Percentiles rank a stretch among this genome's conserved stretches.
Evolutionary conservation across 116 monocot genomes (phyloP).

Genomic region (Thalassia testudinum): DNA sequence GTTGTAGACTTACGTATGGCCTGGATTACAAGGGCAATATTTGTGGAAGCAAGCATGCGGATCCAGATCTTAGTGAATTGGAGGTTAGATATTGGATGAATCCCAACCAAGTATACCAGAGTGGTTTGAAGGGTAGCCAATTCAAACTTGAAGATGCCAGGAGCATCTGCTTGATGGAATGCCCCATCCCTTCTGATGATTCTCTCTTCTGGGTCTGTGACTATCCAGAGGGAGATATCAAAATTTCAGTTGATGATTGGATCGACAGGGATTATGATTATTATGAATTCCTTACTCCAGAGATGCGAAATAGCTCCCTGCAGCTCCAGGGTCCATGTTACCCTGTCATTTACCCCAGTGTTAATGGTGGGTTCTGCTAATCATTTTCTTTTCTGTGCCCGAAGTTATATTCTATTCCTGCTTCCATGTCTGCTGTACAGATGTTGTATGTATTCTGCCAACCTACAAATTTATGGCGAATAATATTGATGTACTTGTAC

Average conservation of each 20-base stretch:
- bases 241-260: constrained; percentile 82
- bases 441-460: too few species aligned
- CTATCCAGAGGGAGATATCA: constrained; percentile 96
- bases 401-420: too few species aligned
- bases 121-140: constrained; percentile 52
- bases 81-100: constrained; percentile 94
- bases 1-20: constrained; percentile 77
- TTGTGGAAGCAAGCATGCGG: constrained; percentile 60
- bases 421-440: too few species aligned
- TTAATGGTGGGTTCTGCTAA: constrained; percentile 54
- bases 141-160: constrained; percentile 66
- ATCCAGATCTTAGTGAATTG: constrained; percentile 78
- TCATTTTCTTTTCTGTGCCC: neutral
- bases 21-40: constrained; percentile 97
- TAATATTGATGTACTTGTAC: too few species aligned
- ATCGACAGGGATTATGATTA: constrained; percentile 94
- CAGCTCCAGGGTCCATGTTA: constrained; percentile 98
- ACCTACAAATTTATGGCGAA: too few species aligned
- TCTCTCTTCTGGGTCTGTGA: constrained; percentile 85
- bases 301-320: constrained; percentile 91
- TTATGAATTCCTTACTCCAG: constrained; percentile 91
- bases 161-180: constrained; percentile 95
- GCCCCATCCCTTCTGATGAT: constrained; percentile 80
- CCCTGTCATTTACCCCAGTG: constrained; percentile 92
- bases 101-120: constrained; percentile 96